Conservation (phyloP, 1,139 yeast genomes). For the Debaryomycetaceae sp. region DNA sequence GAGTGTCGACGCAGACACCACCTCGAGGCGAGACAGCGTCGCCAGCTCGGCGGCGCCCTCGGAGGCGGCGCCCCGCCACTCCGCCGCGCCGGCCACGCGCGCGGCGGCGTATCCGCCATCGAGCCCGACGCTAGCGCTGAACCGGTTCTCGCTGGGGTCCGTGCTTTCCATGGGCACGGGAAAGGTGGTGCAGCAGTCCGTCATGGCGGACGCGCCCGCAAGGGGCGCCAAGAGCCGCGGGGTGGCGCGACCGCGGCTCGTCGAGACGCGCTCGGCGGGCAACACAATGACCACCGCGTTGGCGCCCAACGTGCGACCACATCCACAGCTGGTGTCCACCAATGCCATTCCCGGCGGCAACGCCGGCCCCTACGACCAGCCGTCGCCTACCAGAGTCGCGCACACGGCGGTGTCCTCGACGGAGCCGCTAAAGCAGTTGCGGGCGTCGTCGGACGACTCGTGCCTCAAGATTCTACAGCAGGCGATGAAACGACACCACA, state of each 20-base stretch:
- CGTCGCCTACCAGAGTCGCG: constrained; percentile 2
- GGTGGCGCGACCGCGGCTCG: constrained; percentile 24
- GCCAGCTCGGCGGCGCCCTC: no score
- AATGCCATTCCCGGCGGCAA: constrained; percentile 4
- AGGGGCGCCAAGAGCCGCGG: constrained; percentile 2
- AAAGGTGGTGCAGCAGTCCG: constrained; percentile 30
- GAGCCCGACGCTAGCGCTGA: constrained; percentile 36
- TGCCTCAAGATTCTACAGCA: constrained; percentile 85
- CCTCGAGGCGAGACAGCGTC: constrained; percentile 1
- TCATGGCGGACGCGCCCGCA: constrained; percentile 8
- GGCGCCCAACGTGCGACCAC: constrained; percentile 9
- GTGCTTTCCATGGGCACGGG: constrained; percentile 41
- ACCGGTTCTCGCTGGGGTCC: constrained; percentile 38
- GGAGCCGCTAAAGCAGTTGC: constrained; percentile 80
- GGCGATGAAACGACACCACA: constrained; percentile 82
- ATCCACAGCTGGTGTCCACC: constrained; percentile 6
- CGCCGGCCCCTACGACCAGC: constrained; percentile 2
- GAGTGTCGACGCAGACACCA: constrained; percentile 5
- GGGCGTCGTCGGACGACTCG: constrained; percentile 90
- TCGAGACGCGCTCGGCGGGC: constrained; percentile 26
- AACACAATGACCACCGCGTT: constrained; percentile 14
- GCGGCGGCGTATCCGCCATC: constrained; percentile 18
- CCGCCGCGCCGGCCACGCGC: constrained; percentile 5
- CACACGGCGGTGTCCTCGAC: constrained; percentile 10
- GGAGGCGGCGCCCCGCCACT: no score